Evolutionary conservation across 768 basidiomycete species (phyloP).

Genomic region (Pleurotus salmoneostramineus): DNA sequence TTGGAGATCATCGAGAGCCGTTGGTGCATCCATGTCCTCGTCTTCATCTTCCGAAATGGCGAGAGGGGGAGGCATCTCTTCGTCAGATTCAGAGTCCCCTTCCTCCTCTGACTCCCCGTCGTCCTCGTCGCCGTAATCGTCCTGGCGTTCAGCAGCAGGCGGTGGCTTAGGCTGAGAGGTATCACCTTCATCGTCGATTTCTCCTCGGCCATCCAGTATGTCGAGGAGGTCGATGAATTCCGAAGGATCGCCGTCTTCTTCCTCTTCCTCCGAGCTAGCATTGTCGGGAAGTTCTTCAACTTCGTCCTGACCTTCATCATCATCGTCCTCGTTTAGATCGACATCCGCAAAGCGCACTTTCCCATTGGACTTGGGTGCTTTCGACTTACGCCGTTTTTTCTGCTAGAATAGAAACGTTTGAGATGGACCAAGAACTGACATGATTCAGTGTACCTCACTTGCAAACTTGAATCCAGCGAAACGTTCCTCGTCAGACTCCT

Average conservation of each 20-base stretch:
- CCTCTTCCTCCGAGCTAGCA: conserved; percentile 31
- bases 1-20: conserved; percentile 66
- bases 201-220: conserved; percentile 60
- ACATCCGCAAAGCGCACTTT: conserved; percentile 49
- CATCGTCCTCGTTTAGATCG: conserved; percentile 62
- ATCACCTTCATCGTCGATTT: conserved; percentile 39
- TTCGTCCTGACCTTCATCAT: conserved; percentile 13
- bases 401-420: conserved; percentile 1
- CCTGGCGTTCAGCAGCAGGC: conserved; percentile 1
- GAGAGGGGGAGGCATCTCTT: conserved; percentile 29
- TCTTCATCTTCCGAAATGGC: conserved; percentile 37
- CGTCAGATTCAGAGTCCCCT: conserved; percentile 30
- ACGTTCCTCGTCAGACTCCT: conserved; percentile 76
- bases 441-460: conserved; percentile 29
- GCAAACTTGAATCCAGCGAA: conserved; percentile 61
- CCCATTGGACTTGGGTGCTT: conserved; percentile 17
- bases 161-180: conserved; percentile 15
- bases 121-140: neutral
- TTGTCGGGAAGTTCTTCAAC: conserved; percentile 21
- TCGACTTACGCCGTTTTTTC: conserved; percentile 21
- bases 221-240: conserved; percentile 63
- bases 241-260: conserved; percentile 29
- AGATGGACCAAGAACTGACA: conserved; percentile 8
- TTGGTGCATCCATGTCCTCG: conserved; percentile 39
- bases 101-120: conserved; percentile 14